A percentile compares a stretch with the other conserved stretches of the same genome.
Evolutionary conservation across 2,329 filamentous ascomycete genomes (phyloP).

Genomic region (Colletotrichum sp.): DNA sequence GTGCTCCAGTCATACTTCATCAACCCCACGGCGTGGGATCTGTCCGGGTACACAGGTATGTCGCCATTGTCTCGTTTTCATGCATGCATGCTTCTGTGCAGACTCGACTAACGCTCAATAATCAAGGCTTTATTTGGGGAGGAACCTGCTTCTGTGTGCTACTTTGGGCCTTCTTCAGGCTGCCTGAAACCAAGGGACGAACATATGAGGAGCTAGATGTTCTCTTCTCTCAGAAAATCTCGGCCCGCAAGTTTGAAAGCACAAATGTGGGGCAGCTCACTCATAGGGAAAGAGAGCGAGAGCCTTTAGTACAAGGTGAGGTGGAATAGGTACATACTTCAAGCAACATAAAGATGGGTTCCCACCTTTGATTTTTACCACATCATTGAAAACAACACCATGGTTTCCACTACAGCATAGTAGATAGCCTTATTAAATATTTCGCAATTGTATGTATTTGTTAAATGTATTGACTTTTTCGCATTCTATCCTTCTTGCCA

Average conservation of each 20-base stretch:
- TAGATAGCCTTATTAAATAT: neutral
- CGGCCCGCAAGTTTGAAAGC: neutral
- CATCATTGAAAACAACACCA: neutral
- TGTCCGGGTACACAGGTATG: conserved; percentile 45
- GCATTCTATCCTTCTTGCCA: neutral
- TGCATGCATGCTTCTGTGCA: neutral
- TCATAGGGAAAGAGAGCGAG: neutral
- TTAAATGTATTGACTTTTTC: neutral
- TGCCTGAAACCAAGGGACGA: conserved; percentile 28
- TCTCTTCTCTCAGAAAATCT: neutral
- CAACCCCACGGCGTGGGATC: conserved; percentile 41
- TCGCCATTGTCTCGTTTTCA: neutral
- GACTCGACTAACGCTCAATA: neutral
- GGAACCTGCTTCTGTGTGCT: conserved; percentile 18
- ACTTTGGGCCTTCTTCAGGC: conserved; percentile 26
- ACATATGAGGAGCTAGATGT: conserved; percentile 28
- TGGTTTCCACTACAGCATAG: neutral
- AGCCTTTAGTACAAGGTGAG: neutral
- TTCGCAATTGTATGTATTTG: neutral
- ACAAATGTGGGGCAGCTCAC: neutral
- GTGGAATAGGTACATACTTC: neutral
- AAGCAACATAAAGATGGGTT: neutral
- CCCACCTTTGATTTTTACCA: neutral
- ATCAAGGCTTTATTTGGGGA: conserved; percentile 24
- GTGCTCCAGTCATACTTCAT: conserved; percentile 37